Evolutionary conservation across 441 rosid genomes (phyloP).

Genomic region (Mallotus repandus): DNA sequence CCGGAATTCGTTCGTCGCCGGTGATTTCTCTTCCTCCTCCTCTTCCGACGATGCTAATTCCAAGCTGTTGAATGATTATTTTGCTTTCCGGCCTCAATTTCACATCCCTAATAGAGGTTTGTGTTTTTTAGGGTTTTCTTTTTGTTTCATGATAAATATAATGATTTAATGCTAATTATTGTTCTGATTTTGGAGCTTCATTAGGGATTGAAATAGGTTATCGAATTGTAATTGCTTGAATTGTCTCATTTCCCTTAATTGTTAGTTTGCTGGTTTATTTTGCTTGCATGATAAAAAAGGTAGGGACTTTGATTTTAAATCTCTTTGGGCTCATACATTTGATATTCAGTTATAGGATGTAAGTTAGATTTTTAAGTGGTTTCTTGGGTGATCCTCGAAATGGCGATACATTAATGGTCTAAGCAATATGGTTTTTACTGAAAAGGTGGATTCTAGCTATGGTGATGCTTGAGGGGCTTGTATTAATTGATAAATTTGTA

Average conservation of each 20-base stretch:
- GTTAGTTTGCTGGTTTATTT: too few species aligned
- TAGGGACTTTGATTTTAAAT: too few species aligned
- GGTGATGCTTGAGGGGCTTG: too few species aligned
- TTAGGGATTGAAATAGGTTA: too few species aligned
- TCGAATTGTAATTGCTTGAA: too few species aligned
- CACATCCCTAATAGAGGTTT: conserved; percentile 41
- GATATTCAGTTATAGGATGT: neutral
- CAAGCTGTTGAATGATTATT: conserved; percentile 9
- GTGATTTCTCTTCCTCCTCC: conserved; percentile 23
- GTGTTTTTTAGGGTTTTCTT: conserved; percentile 24
- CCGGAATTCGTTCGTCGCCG: conserved; percentile 20
- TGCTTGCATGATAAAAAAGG: too few species aligned
- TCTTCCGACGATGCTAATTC: conserved; percentile 29
- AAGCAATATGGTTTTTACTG: neutral
- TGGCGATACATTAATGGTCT: neutral
- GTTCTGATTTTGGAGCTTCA: neutral
- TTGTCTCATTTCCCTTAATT: too few species aligned
- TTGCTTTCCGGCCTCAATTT: conserved; percentile 23
- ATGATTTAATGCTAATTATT: neutral
- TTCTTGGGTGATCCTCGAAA: neutral
- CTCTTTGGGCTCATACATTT: too few species aligned
- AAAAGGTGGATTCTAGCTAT: neutral
- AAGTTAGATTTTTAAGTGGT: neutral
- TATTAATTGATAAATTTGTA: too few species aligned
- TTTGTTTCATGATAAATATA: neutral